Percentiles rank a stretch among this genome's conserved stretches.
phyloP scores from a whole-genome alignment of 2,329 filamentous ascomycete genomes.

The Penicillium aurantiogriseum region DNA sequence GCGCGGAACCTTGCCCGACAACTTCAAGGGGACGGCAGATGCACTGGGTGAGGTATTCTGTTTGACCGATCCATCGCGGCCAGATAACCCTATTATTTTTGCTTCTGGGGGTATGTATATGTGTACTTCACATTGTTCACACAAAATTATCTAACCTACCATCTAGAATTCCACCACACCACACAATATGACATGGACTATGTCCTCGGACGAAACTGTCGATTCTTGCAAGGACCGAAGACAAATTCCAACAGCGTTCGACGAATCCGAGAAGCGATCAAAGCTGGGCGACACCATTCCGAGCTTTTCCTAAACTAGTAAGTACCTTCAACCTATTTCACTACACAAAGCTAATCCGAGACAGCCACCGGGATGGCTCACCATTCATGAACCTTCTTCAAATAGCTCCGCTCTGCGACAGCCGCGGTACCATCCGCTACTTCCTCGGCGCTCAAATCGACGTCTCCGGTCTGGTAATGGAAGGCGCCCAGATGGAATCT shows the following conservation, averaged over 20 bases:
- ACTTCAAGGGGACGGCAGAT: slow-evolving; percentile 66
- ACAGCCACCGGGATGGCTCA: slow-evolving; percentile 66
- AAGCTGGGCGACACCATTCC: slow-evolving; percentile 65
- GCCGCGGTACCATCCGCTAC: slow-evolving; percentile 64
- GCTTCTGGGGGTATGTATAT: slow-evolving; percentile 65
- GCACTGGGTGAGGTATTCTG: slow-evolving; percentile 76
- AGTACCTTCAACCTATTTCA: slow-evolving; percentile 20
- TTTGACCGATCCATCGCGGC: slow-evolving; percentile 68
- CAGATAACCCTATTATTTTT: slow-evolving; percentile 74
- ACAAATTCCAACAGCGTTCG: slow-evolving; percentile 63
- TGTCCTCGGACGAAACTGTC: slow-evolving; percentile 71
- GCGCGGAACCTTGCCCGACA: slow-evolving; percentile 63
- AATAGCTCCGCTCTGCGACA: slow-evolving; percentile 68
- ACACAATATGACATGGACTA: slow-evolving; percentile 74
- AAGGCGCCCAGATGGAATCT: slow-evolving; percentile 64
- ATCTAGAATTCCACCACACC: slow-evolving; percentile 66
- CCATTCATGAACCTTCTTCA: slow-evolving; percentile 75
- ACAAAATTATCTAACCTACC: background rate
- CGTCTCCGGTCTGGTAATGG: slow-evolving; percentile 65
- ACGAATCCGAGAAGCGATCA: slow-evolving; percentile 62
- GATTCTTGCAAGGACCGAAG: slow-evolving; percentile 72
- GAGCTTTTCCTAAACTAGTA: slow-evolving; percentile 75
- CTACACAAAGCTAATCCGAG: background rate
- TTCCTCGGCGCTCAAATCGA: slow-evolving; percentile 72
- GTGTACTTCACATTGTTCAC: background rate